These are phyloP conservation scores for Mycosphaerella sp. DNA, from an alignment of 2,329 filamentous ascomycete genomes.

Conservation along the genomic window DNA sequence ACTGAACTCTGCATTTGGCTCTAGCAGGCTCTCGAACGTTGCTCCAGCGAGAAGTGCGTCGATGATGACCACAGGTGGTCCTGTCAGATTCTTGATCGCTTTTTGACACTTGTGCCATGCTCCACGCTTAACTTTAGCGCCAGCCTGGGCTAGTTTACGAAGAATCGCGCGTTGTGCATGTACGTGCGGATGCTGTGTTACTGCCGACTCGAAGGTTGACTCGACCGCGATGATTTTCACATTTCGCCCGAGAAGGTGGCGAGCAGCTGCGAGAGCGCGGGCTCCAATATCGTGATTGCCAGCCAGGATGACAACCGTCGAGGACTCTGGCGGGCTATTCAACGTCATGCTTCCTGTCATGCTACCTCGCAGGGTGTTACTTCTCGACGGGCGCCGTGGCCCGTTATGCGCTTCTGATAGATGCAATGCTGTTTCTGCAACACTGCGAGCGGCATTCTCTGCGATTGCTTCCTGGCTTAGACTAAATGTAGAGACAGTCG, in stretches of 20 bases:
- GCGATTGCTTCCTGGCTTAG: constrained; percentile 85
- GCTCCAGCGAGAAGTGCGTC: constrained; percentile 85
- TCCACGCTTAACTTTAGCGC: constrained; percentile 55
- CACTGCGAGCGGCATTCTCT: constrained; percentile 82
- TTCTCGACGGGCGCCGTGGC: constrained; percentile 26
- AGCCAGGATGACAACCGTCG: constrained; percentile 70
- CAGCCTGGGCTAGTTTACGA: constrained; percentile 57
- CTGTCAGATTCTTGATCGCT: constrained; percentile 50
- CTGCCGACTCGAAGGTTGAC: constrained; percentile 75
- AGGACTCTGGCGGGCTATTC: constrained; percentile 39
- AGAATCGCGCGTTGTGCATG: constrained; percentile 78
- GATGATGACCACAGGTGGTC: constrained; percentile 71
- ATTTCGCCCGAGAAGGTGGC: constrained; percentile 79
- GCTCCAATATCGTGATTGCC: constrained; percentile 92
- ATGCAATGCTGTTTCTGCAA: constrained; percentile 71
- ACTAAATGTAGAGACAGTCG: constrained; percentile 79
- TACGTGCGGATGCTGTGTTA: constrained; percentile 72
- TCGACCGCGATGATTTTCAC: constrained; percentile 76
- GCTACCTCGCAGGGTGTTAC: constrained; percentile 51
- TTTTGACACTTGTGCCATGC: constrained; percentile 54
- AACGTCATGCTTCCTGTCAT: constrained; percentile 53
- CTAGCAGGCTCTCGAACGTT: constrained; percentile 80
- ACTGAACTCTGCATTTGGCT: constrained; percentile 25
- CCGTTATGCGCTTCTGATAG: constrained; percentile 24
- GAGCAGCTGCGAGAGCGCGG: constrained; percentile 74